Conservation (phyloP, 1,139 yeast genomes). For the Blastobotrys illinoisensis region DNA sequence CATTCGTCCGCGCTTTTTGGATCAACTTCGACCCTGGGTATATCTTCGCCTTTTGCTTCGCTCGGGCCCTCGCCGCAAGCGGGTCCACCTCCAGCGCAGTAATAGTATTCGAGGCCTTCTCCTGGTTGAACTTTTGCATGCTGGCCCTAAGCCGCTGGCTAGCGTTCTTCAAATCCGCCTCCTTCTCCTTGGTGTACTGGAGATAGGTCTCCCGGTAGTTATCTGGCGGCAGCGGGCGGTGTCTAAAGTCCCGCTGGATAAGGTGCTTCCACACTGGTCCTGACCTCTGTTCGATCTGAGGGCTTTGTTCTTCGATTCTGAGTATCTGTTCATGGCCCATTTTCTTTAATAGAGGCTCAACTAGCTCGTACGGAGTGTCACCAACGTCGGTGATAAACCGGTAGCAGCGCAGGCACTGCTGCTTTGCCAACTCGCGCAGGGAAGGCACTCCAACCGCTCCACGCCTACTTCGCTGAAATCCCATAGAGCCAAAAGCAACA, state of each 20-base stretch:
- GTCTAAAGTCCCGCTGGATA: conserved; percentile 25
- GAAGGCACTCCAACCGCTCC: conserved; percentile 10
- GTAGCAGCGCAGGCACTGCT: conserved; percentile 14
- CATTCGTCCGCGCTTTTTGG: conserved; percentile 17
- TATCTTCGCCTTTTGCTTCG: conserved; percentile 16
- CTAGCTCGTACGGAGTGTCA: conserved; percentile 28
- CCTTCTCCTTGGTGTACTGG: conserved; percentile 23
- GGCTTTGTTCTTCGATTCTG: conserved; percentile 24
- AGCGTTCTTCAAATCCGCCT: conserved; percentile 24
- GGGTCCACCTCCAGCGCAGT: conserved; percentile 27
- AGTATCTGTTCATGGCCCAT: conserved; percentile 26
- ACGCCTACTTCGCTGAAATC: background rate
- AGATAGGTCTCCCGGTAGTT: conserved; percentile 19
- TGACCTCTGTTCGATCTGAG: conserved; percentile 23
- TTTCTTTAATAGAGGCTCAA: conserved; percentile 25
- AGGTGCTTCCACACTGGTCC: conserved; percentile 24
- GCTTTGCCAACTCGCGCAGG: conserved; percentile 10
- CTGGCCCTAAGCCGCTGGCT: conserved; percentile 23
- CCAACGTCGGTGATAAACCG: conserved; percentile 26
- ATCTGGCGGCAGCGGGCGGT: conserved; percentile 21
- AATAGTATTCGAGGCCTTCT: conserved; percentile 23
- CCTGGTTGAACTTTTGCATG: conserved; percentile 20
- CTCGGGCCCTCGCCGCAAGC: conserved; percentile 15
- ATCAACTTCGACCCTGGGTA: conserved; percentile 21
- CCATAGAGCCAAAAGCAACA: background rate